phyloP scores from a whole-genome alignment of 2,329 filamentous ascomycete genomes.

The Fusarium verrucosum region DNA sequence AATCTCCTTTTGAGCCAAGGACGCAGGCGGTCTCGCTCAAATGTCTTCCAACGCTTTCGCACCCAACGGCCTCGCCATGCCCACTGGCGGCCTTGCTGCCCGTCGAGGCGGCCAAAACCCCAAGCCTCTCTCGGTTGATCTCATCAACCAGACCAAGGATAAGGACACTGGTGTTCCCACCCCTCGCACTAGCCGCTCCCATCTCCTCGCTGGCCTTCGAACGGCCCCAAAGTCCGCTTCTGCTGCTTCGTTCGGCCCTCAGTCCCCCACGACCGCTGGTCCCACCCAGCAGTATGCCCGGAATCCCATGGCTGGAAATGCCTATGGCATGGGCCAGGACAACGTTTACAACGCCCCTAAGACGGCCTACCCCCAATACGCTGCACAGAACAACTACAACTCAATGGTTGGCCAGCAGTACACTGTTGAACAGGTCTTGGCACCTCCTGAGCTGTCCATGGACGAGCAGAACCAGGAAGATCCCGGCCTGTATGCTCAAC shows the following conservation, averaged over 20 bases:
- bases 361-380: conserved; percentile 65
- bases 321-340: conserved; percentile 57
- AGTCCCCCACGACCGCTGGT: conserved; percentile 62
- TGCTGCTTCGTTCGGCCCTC: conserved; percentile 76
- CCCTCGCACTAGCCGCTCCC: conserved; percentile 92
- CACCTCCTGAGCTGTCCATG: conserved; percentile 82
- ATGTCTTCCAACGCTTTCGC: conserved; percentile 91
- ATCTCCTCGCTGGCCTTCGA: conserved; percentile 90
- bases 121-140: conserved; percentile 86
- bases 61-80: conserved; percentile 76
- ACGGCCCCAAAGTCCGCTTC: conserved; percentile 89
- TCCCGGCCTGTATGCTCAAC: conserved; percentile 84
- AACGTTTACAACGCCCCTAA: conserved; percentile 62
- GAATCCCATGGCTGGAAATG: conserved; percentile 56
- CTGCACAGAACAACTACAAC: conserved; percentile 48
- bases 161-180: conserved; percentile 75
- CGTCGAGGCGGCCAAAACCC: conserved; percentile 85
- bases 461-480: conserved; percentile 77
- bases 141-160: conserved; percentile 73
- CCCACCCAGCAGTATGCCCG: conserved; percentile 56
- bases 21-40: conserved; percentile 99
- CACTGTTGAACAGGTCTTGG: conserved; percentile 89
- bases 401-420: conserved; percentile 58
- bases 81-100: conserved; percentile 83
- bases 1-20: conserved; percentile 66